Percentiles rank a stretch among this genome's conserved stretches.
phyloP scores from a whole-genome alignment of 2,329 filamentous ascomycete genomes.

The Ophiostoma himal-ulmi region DNA sequence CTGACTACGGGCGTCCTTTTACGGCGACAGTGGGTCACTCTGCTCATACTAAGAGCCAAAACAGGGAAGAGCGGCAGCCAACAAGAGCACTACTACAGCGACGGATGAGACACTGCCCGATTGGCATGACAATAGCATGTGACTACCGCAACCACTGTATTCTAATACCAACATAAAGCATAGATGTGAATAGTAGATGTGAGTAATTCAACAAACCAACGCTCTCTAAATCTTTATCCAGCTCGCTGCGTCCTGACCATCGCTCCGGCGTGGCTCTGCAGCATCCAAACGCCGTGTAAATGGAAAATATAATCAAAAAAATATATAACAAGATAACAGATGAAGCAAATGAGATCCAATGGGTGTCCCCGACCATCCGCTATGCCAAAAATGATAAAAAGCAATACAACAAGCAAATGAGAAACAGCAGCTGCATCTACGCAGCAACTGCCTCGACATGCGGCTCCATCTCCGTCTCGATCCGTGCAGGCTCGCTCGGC shows the following conservation, averaged over 20 bases:
- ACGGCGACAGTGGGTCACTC: not conserved
- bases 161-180: too few relatives aligned
- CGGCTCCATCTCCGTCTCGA: conserved; percentile 16
- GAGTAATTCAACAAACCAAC: not conserved
- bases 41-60: not conserved
- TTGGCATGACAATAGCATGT: not conserved
- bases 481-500: conserved; percentile 24
- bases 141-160: too few relatives aligned
- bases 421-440: not conserved
- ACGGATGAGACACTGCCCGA: not conserved
- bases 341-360: not conserved
- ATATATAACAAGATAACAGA: not conserved
- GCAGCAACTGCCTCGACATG: not conserved
- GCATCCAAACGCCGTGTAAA: not conserved
- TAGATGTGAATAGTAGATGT: too few relatives aligned
- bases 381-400: conserved; percentile 1
- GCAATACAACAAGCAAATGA: not conserved
- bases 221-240: not conserved
- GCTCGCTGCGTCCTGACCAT: not conserved
- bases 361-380: not conserved
- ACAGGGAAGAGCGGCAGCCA: not conserved
- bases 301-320: not conserved
- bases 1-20: not conserved
- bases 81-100: not conserved
- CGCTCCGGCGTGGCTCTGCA: not conserved